Conservation (phyloP, 1,139 yeast genomes). For the Debaryomyces sp. region DNA sequence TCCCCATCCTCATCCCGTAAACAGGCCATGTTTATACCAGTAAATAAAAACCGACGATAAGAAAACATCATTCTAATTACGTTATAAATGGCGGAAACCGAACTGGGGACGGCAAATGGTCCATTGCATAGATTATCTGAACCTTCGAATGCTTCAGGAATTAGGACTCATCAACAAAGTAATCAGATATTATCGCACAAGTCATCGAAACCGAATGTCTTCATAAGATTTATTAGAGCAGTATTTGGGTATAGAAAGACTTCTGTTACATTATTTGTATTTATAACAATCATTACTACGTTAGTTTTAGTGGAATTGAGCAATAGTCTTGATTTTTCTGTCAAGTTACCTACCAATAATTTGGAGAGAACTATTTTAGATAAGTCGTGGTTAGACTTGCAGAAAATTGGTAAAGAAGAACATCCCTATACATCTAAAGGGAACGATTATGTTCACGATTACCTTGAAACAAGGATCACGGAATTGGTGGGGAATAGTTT, state of each 20-base stretch:
- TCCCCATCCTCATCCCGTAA: conserved; percentile 1
- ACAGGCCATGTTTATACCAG: neutral
- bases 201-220: conserved; percentile 24
- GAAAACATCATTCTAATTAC: neutral
- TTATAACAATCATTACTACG: conserved; percentile 42
- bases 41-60: neutral
- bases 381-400: conserved; percentile 69
- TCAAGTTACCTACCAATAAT: conserved; percentile 40
- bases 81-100: conserved; percentile 3
- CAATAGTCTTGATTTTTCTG: conserved; percentile 39
- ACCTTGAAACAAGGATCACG: conserved; percentile 50
- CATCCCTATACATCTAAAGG: conserved; percentile 82
- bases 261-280: conserved; percentile 52
- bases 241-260: conserved; percentile 65
- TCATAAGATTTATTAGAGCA: conserved; percentile 33
- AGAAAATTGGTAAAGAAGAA: conserved; percentile 60
- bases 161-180: neutral
- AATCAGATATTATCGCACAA: neutral
- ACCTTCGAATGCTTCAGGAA: neutral
- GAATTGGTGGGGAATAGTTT: conserved; percentile 25
- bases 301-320: conserved; percentile 32
- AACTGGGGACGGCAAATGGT: neutral
- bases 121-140: neutral
- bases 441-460: conserved; percentile 76
- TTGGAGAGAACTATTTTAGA: conserved; percentile 44